Conservation (phyloP, 345 rosid genomes). For the Hibiscus tridactylites region DNA sequence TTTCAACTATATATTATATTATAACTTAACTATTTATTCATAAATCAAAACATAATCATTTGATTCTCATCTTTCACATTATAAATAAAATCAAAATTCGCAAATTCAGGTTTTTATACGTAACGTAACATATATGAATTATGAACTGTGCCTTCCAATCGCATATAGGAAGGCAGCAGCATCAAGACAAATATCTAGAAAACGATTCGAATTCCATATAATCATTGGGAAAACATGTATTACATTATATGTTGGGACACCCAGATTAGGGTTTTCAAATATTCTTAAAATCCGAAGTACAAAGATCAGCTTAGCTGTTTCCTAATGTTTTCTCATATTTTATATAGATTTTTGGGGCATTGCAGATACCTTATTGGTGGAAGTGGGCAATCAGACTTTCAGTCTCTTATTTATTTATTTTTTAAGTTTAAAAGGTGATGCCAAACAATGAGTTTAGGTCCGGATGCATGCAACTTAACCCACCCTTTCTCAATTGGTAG, state of each 20-base stretch:
- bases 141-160: background rate
- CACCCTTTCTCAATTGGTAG: background rate
- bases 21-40: no score
- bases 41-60: no score
- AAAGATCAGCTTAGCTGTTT: constrained; percentile 11
- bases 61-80: no score
- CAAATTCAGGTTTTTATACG: no score
- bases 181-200: background rate
- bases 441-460: background rate
- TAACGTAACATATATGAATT: no score
- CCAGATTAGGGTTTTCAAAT: no score
- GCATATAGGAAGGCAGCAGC: background rate
- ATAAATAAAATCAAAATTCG: no score
- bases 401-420: no score
- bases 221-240: background rate
- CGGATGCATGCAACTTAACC: background rate
- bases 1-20: no score
- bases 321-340: background rate
- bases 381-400: background rate
- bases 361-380: background rate
- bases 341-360: no score
- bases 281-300: background rate
- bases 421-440: background rate
- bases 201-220: background rate
- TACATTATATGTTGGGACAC: no score